Percentiles rank a stretch among this genome's conserved stretches.
Conservation (phyloP, 1,284 basidiomycete species). For the Ceratobasidium sp. region DNA sequence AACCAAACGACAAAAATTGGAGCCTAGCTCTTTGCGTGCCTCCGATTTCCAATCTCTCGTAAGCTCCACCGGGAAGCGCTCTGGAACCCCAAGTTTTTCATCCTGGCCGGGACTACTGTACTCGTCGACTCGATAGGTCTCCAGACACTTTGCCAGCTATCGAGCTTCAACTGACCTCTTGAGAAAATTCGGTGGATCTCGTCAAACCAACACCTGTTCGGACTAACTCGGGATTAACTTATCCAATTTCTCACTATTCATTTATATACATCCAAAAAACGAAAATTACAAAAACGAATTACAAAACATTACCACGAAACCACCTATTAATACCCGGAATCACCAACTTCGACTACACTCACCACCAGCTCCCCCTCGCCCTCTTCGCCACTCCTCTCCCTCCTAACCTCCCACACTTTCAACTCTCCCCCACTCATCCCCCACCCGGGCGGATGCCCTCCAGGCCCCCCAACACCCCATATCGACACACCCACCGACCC, state of each 20-base stretch:
- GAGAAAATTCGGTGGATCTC: too few species aligned
- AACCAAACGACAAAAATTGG: background rate
- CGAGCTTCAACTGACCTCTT: too few species aligned
- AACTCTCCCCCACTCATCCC: slow-evolving; percentile 31
- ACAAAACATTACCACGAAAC: too few species aligned
- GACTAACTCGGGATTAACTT: too few species aligned
- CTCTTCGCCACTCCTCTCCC: background rate
- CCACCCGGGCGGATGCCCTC: slow-evolving; percentile 1
- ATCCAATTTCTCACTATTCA: too few species aligned
- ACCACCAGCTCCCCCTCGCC: background rate
- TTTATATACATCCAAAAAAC: too few species aligned
- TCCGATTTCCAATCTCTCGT: slow-evolving; percentile 6
- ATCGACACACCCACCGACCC: background rate
- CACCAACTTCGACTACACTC: background rate
- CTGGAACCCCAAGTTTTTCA: background rate
- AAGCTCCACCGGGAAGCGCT: background rate
- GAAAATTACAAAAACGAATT: too few species aligned
- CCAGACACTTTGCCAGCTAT: too few species aligned
- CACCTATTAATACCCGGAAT: background rate
- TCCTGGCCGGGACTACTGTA: too few species aligned
- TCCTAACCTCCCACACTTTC: slow-evolving; percentile 19
- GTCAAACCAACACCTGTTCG: too few species aligned
- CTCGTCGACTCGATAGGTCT: too few species aligned
- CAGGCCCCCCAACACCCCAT: slow-evolving; percentile 13
- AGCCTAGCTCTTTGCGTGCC: background rate